Conservation (phyloP, 2,329 filamentous ascomycete genomes). For the Colletotrichum abscissum region DNA sequence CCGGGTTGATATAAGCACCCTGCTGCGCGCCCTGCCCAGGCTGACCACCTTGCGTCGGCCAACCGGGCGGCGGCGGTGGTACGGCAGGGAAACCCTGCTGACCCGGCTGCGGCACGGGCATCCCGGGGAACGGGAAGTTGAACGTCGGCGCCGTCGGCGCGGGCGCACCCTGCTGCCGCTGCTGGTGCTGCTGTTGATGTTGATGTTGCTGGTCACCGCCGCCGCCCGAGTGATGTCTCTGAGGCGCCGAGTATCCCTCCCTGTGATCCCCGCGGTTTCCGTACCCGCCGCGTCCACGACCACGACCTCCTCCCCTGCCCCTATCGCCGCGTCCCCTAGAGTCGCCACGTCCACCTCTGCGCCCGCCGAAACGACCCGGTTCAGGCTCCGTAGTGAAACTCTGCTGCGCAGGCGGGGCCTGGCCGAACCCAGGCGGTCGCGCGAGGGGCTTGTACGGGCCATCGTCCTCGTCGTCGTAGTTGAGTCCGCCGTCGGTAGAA, state of each 20-base stretch:
- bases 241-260: conserved; percentile 55
- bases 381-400: conserved; percentile 53
- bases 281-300: conserved; percentile 48
- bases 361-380: conserved; percentile 42
- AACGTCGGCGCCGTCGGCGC: conserved; percentile 47
- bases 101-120: conserved; percentile 49
- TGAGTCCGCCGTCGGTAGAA: conserved; percentile 56
- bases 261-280: conserved; percentile 49
- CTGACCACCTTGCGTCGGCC: conserved; percentile 47
- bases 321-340: conserved; percentile 57
- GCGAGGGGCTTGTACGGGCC: conserved; percentile 79
- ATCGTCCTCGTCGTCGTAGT: conserved; percentile 77
- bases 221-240: conserved; percentile 17
- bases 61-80: conserved; percentile 55
- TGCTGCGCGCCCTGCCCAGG: conserved; percentile 47
- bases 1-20: conserved; percentile 67
- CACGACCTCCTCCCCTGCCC: conserved; percentile 51
- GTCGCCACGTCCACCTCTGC: conserved; percentile 56
- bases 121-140: conserved; percentile 57
- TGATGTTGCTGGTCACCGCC: conserved; percentile 7
- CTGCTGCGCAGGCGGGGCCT: conserved; percentile 59
- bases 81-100: conserved; percentile 47
- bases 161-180: conserved; percentile 40
- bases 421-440: conserved; percentile 73
- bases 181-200: conserved; percentile 43